Base-by-base conservation (phyloP, 805 yeast species). In the Spathaspora passalidarum region DNA sequence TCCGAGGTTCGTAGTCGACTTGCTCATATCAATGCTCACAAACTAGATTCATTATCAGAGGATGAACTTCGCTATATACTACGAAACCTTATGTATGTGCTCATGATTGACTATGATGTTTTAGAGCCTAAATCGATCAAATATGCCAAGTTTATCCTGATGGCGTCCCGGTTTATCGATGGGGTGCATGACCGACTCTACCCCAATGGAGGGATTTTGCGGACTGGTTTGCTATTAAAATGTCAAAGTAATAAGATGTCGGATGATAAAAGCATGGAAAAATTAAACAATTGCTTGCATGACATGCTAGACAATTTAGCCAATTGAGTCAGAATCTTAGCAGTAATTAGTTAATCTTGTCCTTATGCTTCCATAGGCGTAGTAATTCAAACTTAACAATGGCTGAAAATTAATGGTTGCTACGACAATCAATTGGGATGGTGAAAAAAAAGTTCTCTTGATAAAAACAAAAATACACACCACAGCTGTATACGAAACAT, bases 31-130 rank as follows among this genome's bases (percentile, higher is more conserved):
- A 29, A 29, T 13, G 34, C 34, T 3, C 16, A 39, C 13, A 39
- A 39, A 14, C n/a, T 39, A n/a, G 75, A 70, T 49, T 32, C 43
- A 2, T 49, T 68, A 42, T 47, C 60, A 19, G 57, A 52, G 42
- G 49, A 50, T 8, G 67, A 68, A 50, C 52, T 65, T 55, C 50
- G 59, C 20, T 66, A 64, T 47, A 36, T 63, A 23, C 51, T 69
- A 48, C 70, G 70, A 42, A 60, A 61, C 47, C 43, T 69, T 10
- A 60, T 70, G 66, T 58, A 67, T 13, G 58, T 65, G 32, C 52
- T 72, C 32, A 56, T 66, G 32, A 59, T 68, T 22, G 62, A 63
- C 45, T 61, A 57, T 39, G 46, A 51, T 19, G 54, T 59, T 38
- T 52, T 68, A 6, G 67, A 69, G 11, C 37, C 42, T 4, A 59